These are phyloP conservation scores for Anisodus acutangulus DNA, from an alignment of 257 asterid genomes.

Conservation along the genomic window DNA sequence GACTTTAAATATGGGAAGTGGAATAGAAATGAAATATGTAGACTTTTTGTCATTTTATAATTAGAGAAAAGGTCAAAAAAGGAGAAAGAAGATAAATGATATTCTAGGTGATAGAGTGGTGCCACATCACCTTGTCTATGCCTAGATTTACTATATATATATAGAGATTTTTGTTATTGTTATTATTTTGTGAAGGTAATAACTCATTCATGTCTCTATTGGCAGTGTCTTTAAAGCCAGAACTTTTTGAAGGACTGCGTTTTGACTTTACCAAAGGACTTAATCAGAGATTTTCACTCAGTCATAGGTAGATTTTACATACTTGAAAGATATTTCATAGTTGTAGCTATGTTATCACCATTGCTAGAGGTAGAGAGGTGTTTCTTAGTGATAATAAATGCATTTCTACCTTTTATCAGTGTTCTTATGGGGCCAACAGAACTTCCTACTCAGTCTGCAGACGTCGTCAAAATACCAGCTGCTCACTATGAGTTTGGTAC, in stretches of 20 bases:
- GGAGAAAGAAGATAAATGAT: too few relatives aligned
- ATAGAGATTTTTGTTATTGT: background rate
- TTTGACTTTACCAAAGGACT: conserved; percentile 94
- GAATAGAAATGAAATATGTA: too few relatives aligned
- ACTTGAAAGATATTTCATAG: background rate
- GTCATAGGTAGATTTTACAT: conserved; percentile 73
- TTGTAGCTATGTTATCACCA: background rate
- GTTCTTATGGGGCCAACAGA: conserved; percentile 97
- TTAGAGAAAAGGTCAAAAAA: too few relatives aligned
- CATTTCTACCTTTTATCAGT: conserved; percentile 47
- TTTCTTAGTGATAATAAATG: conserved; percentile 9
- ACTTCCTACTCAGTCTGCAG: conserved; percentile 89
- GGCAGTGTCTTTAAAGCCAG: conserved; percentile 99
- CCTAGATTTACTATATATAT: too few relatives aligned
- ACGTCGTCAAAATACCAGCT: conserved; percentile 79
- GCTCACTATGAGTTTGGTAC: conserved; percentile 97
- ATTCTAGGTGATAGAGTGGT: too few relatives aligned
- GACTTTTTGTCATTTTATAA: too few relatives aligned
- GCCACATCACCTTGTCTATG: too few relatives aligned
- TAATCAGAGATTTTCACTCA: conserved; percentile 83
- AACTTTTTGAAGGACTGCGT: conserved; percentile 96
- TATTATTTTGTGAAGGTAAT: background rate
- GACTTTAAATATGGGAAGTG: too few relatives aligned
- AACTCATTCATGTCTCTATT: conserved; percentile 32
- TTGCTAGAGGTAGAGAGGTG: background rate